A percentile compares a stretch with the other conserved stretches of the same genome.
These are phyloP conservation scores for Podaxis sp. DNA, from an alignment of 768 basidiomycete species.

Conservation along the genomic window DNA sequence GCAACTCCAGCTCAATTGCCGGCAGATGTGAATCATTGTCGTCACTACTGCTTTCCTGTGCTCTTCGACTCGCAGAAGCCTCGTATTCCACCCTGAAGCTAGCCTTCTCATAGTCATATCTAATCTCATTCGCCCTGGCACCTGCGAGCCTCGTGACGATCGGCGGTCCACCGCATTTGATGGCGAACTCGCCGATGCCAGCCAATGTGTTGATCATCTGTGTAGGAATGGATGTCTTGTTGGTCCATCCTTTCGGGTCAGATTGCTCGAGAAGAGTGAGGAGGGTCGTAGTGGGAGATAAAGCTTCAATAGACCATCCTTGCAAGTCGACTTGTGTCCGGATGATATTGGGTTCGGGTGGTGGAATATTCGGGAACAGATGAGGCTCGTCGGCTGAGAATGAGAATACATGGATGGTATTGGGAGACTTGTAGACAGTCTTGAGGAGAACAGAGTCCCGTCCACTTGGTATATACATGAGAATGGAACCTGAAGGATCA, in stretches of 20 bases:
- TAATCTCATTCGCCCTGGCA: constrained; percentile 68
- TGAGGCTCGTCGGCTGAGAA: constrained; percentile 91
- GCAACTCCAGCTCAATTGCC: constrained; percentile 83
- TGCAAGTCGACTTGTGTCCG: constrained; percentile 97
- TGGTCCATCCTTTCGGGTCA: constrained; percentile 96
- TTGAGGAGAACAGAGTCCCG: constrained; percentile 89
- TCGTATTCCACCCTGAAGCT: constrained; percentile 86
- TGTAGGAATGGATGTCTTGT: constrained; percentile 91
- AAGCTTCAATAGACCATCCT: constrained; percentile 95
- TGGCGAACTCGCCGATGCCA: constrained; percentile 93
- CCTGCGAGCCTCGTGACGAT: constrained; percentile 82
- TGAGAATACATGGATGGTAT: constrained; percentile 91
- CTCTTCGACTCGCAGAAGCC: constrained; percentile 51
- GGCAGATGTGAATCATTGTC: constrained; percentile 36
- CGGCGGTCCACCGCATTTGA: constrained; percentile 94
- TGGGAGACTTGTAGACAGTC: constrained; percentile 96
- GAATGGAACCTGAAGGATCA: constrained; percentile 7
- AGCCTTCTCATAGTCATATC: constrained; percentile 87
- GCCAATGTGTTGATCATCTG: constrained; percentile 89
- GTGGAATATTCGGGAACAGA: constrained; percentile 75
- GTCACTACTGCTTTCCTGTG: constrained; percentile 22
- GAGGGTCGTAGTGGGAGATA: constrained; percentile 93
- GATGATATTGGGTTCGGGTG: constrained; percentile 73
- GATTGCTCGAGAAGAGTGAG: constrained; percentile 95
- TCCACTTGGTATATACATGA: constrained; percentile 50